phyloP scores from a whole-genome alignment of 169 alveolate genomes.

The Plasmodium gonderi region DNA sequence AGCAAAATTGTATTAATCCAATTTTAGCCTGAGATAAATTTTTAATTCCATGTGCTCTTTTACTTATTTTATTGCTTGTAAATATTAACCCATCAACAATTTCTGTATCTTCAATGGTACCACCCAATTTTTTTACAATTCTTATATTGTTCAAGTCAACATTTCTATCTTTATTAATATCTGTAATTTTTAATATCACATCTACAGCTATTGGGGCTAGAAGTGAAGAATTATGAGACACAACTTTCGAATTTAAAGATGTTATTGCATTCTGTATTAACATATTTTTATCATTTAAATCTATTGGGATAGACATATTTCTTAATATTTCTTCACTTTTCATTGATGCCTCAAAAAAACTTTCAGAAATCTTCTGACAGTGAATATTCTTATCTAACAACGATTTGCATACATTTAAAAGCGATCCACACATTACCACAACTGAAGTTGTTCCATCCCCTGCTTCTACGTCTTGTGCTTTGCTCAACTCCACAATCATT shows the following conservation, averaged over 20 bases:
- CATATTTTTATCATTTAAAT: constrained; percentile 94
- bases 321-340: constrained; percentile 92
- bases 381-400: constrained; percentile 97
- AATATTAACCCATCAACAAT: constrained; percentile 98
- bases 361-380: constrained; percentile 97
- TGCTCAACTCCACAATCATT: constrained; percentile 98
- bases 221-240: constrained; percentile 95
- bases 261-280: constrained; percentile 96
- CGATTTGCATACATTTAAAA: constrained; percentile 95
- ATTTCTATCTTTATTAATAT: constrained; percentile 83
- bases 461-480: constrained; percentile 99
- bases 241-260: constrained; percentile 98
- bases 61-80: constrained; percentile 95
- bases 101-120: constrained; percentile 99
- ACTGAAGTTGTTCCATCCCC: constrained; percentile 99
- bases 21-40: constrained; percentile 95
- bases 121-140: constrained; percentile 96
- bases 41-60: constrained; percentile 97
- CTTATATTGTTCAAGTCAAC: constrained; percentile 91
- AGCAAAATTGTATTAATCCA: constrained; percentile 98
- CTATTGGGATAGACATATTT: constrained; percentile 94
- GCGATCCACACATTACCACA: constrained; percentile 98
- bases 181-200: constrained; percentile 92
- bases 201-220: constrained; percentile 99
- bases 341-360: constrained; percentile 92